phyloP scores from a whole-genome alignment of 768 basidiomycete species.

The Pseudohyphozyma bogoriensis region DNA sequence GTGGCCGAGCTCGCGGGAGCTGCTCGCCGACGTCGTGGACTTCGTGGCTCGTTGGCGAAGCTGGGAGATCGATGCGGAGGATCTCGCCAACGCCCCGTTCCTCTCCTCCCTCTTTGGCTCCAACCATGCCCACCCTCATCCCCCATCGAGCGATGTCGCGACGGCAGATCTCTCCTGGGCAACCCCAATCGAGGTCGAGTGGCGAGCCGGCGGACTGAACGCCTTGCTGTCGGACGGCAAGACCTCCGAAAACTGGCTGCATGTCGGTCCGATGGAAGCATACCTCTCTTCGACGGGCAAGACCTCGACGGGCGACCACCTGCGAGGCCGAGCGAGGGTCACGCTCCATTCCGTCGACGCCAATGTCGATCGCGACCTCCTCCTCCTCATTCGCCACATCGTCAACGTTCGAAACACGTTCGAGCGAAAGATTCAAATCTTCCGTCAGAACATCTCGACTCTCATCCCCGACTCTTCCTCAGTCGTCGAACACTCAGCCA shows the following conservation, averaged over 20 bases:
- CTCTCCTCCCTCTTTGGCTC: slow-evolving; percentile 3
- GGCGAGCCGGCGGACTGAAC: background rate
- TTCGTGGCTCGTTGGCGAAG: slow-evolving; percentile 3
- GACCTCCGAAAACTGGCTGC: slow-evolving; percentile 1
- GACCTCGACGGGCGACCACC: background rate
- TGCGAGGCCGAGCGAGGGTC: background rate
- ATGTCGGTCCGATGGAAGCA: slow-evolving; percentile 4
- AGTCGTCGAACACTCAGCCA: background rate
- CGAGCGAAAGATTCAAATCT: slow-evolving; percentile 18
- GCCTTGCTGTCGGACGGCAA: background rate
- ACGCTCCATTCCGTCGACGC: slow-evolving; percentile 1
- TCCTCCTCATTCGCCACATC: slow-evolving; percentile 26
- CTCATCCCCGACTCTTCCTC: background rate
- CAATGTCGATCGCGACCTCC: slow-evolving; percentile 19
- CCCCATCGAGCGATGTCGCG: background rate
- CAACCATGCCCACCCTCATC: background rate
- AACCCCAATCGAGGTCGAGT: background rate
- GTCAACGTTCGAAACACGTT: slow-evolving; percentile 17
- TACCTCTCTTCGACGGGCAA: background rate
- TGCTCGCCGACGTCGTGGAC: background rate
- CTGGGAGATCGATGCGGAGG: slow-evolving; percentile 21
- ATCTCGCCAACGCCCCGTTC: slow-evolving; percentile 3
- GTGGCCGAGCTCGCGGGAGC: background rate
- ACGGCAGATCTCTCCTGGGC: background rate
- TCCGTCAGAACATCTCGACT: background rate